Percentiles rank a stretch among this genome's conserved stretches.
phyloP scores from a whole-genome alignment of 2,329 filamentous ascomycete genomes.

The Verticillium nubilum region DNA sequence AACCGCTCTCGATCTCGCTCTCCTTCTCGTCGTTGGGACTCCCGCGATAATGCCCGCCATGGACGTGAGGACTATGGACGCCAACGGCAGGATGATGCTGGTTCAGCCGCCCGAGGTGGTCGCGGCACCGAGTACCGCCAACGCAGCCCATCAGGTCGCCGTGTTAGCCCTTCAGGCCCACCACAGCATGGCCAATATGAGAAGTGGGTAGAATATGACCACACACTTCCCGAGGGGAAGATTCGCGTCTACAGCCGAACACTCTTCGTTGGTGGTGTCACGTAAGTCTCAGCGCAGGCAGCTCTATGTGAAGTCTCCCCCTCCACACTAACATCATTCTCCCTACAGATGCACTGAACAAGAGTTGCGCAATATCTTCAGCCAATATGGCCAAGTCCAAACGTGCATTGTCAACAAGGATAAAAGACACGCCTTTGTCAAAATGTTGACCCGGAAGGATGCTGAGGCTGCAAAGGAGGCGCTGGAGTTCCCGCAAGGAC shows the following conservation, averaged over 20 bases:
- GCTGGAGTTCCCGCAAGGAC: conserved; percentile 70
- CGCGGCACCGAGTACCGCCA: conserved; percentile 73
- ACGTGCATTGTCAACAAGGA: conserved; percentile 98
- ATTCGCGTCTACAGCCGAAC: conserved; percentile 96
- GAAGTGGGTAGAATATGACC: conserved; percentile 80
- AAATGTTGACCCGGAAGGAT: conserved; percentile 89
- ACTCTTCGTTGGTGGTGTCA: conserved; percentile 93
- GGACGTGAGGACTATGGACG: conserved; percentile 65
- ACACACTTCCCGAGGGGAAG: conserved; percentile 63
- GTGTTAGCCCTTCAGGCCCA: conserved; percentile 46
- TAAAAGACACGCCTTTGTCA: conserved; percentile 97
- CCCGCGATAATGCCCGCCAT: conserved; percentile 58
- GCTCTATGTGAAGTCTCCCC: background rate
- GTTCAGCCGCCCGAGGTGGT: conserved; percentile 57
- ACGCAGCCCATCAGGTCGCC: conserved; percentile 71
- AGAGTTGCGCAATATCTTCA: conserved; percentile 77
- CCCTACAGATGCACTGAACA: conserved; percentile 62
- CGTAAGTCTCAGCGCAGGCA: conserved; percentile 48
- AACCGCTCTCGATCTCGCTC: conserved; percentile 74
- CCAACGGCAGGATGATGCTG: conserved; percentile 33
- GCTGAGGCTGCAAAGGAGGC: conserved; percentile 78
- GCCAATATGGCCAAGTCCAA: conserved; percentile 79
- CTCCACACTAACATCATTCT: conserved; percentile 15
- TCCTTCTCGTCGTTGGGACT: conserved; percentile 67
- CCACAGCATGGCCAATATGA: conserved; percentile 21